Evolutionary conservation across 2,329 filamentous ascomycete species (phyloP), one percentile per base, ranked within the genome.

Genomic region (Aspergillus jensenii): DNA sequence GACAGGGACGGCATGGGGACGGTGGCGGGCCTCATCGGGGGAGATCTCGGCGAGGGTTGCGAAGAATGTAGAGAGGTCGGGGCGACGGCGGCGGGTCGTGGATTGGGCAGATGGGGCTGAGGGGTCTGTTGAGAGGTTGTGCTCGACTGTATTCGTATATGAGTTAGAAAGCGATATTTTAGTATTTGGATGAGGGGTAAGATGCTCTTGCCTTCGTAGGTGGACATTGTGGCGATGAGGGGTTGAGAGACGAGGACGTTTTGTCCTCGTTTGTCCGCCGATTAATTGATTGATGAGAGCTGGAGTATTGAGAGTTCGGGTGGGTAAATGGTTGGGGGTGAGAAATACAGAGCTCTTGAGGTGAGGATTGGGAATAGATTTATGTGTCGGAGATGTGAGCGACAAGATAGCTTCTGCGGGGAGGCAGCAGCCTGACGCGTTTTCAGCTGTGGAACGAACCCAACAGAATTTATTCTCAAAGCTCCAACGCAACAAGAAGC

Each of bases 41-140:
- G 82, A 84, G 56, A 85, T 81, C 65, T 87, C 82, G 59, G 75
- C 75, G 50, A 88, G 82, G 45, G 83, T 82, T 57, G 81, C 80
- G 76, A 87, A 87, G 78, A 88, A 88, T 65, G 84, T 86, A 41
- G 82, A 85, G 41, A 88, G 81, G 70, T 88, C 86, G 27, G 86
- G 86, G 52, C 85, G 82, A 62, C 84, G 84, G 54, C 75, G 74
- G 35, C 73, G 72, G 8, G 45, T 48, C 4, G 19, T 21, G 8
- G 45, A 31, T 37, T 48, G 45, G 27, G 45, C 19, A 19, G 27
- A 25, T 3, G 45, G n/a, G 17, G 74, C 74, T 61, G 56, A 48
- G 35, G 65, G 57, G 51, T 56, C 45, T 59, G 60, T 46, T 51
- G 55, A 23, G 55, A 41, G 39, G 17, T 49, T 75, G 64, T 79